A percentile compares a stretch with the other conserved stretches of the same genome.
Conservation (phyloP, 805 yeast genomes). For the Candida odintsovae region DNA sequence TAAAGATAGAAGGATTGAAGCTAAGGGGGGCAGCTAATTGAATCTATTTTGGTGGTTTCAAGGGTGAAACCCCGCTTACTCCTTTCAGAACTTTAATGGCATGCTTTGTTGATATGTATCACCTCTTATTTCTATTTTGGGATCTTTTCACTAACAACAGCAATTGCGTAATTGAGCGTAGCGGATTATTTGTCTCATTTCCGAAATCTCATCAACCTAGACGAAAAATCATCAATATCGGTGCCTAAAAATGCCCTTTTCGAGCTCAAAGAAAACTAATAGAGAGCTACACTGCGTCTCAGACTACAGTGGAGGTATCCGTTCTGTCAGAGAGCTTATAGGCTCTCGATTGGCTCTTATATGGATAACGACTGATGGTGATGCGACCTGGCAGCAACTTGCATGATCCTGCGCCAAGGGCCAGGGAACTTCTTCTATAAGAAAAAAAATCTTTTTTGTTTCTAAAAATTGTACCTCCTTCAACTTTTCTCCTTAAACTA, state of each 20-base stretch:
- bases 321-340: neutral
- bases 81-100: no score
- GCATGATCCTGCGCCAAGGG: neutral
- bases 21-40: no score
- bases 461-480: neutral
- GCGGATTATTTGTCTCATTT: neutral
- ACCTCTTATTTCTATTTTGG: neutral
- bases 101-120: no score
- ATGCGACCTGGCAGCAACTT: neutral
- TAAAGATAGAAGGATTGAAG: neutral
- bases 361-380: no score
- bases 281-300: no score
- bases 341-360: neutral
- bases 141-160: no score
- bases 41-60: no score
- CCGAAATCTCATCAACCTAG: neutral
- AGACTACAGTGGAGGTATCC: no score
- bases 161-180: neutral
- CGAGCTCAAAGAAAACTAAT: neutral
- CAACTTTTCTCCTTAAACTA: neutral
- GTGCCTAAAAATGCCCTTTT: neutral
- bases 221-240: no score
- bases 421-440: neutral
- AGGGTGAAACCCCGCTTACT: no score
- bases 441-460: neutral